A percentile compares a stretch with the other conserved stretches of the same genome.
phyloP scores from a whole-genome alignment of 2,329 filamentous ascomycete species.

The Lasiodiplodia theobromae region DNA sequence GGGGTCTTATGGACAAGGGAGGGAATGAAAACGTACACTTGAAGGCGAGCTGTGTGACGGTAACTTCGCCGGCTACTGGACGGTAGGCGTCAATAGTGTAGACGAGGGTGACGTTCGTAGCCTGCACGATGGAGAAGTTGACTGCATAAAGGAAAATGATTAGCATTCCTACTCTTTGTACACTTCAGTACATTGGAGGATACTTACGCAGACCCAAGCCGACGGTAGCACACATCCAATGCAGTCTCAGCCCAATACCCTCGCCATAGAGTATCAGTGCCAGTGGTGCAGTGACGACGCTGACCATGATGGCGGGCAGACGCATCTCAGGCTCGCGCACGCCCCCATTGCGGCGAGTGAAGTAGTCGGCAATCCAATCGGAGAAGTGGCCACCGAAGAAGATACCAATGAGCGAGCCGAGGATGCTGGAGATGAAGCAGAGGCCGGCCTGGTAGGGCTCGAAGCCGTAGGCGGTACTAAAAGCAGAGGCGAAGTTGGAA shows the following conservation, averaged over 20 bases:
- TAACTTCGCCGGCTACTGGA: conserved; percentile 64
- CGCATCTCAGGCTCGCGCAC: conserved; percentile 47
- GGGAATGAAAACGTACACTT: conserved; percentile 53
- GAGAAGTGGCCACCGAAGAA: conserved; percentile 56
- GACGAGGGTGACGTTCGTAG: conserved; percentile 63
- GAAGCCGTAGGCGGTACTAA: conserved; percentile 39
- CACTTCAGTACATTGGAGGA: neutral
- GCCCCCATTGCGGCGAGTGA: conserved; percentile 38
- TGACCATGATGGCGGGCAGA: conserved; percentile 41
- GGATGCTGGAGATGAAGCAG: conserved; percentile 58
- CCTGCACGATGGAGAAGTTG: conserved; percentile 64
- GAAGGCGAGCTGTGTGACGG: conserved; percentile 61
- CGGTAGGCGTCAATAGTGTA: conserved; percentile 66
- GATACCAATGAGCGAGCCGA: conserved; percentile 60
- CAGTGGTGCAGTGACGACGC: conserved; percentile 38
- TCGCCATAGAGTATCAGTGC: conserved; percentile 43
- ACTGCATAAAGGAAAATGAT: conserved; percentile 39
- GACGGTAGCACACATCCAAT: conserved; percentile 64
- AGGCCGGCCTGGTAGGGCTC: conserved; percentile 52
- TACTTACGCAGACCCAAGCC: conserved; percentile 61
- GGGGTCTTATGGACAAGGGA: neutral
- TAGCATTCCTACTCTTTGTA: neutral
- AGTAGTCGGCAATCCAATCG: conserved; percentile 42
- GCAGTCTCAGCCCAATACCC: conserved; percentile 40
- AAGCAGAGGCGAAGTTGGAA: conserved; percentile 42